Base-by-base conservation (phyloP, 2,329 filamentous ascomycete genomes). In the Microcyclosporella mali region DNA sequence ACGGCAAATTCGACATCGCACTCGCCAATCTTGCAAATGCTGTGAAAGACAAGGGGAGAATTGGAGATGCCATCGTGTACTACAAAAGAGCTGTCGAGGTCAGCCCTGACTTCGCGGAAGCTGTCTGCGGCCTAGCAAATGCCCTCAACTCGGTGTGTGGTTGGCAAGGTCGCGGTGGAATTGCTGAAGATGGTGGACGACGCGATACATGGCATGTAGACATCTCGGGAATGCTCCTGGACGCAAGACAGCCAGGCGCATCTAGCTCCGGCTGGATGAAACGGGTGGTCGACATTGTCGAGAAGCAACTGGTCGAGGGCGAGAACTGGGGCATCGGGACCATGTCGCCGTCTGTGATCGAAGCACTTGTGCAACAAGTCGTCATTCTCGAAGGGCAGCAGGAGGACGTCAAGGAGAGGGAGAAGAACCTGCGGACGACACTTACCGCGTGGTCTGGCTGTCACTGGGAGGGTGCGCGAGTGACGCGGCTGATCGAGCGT, bases 91-190 rank as follows among this genome's bases (percentile, higher is more conserved):
- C 92, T 30, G 90, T 98, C 8, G 75, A 77, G 27, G 81, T 89
- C n/a, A 98, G 92, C 55, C 90, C 92, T 0, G 85, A 94, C 27
- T 98, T 98, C 67, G 88, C 92, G 1, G 92, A 98, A 67, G 92
- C 92, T 6, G 90, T 98, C 0, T 98, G 92, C 64, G 92, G 92
- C 6, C 75, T 98, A 40, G 89, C 88, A 1, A 97, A 94, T 45
- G 90, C 92, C 1, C 71, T 98, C 39, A 97, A 95, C 61, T 97
- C 92, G 6, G 89, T 98, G 4, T 98, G 92, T 62, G 85, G 90
- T 58, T 98, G 92, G 92, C 78, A 79, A 57, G 88, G 88, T 21
- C 81, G 92, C 50, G 92, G 92, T 47, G 92, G 92, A 1, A 83
- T 94, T 34, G 73, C 86, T 18, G 75, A 86, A n/a, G 75, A 82